phyloP scores from a whole-genome alignment of 2,329 filamentous ascomycete genomes.

The Lecanosticta acicola region DNA sequence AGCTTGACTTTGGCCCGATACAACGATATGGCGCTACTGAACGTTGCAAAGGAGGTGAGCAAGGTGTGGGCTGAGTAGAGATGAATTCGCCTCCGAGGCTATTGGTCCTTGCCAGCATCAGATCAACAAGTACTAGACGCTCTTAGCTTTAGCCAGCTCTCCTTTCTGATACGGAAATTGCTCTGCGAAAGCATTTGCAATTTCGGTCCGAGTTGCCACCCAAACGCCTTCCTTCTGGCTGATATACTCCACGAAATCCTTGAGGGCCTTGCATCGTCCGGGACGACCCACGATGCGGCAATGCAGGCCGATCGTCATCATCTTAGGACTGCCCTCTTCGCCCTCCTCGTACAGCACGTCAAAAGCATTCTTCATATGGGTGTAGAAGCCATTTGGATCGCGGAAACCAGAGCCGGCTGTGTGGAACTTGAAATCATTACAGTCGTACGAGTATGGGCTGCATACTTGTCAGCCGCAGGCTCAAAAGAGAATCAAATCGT shows the following conservation, averaged over 20 bases:
- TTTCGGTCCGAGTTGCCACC: slow-evolving; percentile 50
- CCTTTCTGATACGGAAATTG: slow-evolving; percentile 44
- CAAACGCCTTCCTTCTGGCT: slow-evolving; percentile 48
- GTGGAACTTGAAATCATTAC: slow-evolving; percentile 50
- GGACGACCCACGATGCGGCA: slow-evolving; percentile 51
- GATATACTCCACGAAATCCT: slow-evolving; percentile 52
- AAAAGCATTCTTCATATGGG: slow-evolving; percentile 49
- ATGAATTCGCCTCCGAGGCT: no score
- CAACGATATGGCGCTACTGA: slow-evolving; percentile 40
- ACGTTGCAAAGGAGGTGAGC: slow-evolving; percentile 38
- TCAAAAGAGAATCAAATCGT: neutral
- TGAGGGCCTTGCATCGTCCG: slow-evolving; percentile 47
- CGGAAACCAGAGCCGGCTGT: slow-evolving; percentile 41
- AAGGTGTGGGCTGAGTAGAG: slow-evolving; percentile 27
- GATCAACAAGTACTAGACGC: no score
- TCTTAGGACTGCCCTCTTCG: slow-evolving; percentile 46
- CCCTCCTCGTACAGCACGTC: slow-evolving; percentile 53
- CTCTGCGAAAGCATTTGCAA: slow-evolving; percentile 46
- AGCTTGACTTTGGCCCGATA: slow-evolving; percentile 48
- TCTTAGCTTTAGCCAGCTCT: slow-evolving; percentile 15
- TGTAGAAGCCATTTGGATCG: slow-evolving; percentile 41
- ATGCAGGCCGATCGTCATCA: slow-evolving; percentile 55
- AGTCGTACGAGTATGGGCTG: slow-evolving; percentile 40
- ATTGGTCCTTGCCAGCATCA: no score
- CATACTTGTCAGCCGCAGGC: neutral